phyloP scores from a whole-genome alignment of 192 early-diverging fungal species.

The Martensiomyces pterosporus region DNA sequence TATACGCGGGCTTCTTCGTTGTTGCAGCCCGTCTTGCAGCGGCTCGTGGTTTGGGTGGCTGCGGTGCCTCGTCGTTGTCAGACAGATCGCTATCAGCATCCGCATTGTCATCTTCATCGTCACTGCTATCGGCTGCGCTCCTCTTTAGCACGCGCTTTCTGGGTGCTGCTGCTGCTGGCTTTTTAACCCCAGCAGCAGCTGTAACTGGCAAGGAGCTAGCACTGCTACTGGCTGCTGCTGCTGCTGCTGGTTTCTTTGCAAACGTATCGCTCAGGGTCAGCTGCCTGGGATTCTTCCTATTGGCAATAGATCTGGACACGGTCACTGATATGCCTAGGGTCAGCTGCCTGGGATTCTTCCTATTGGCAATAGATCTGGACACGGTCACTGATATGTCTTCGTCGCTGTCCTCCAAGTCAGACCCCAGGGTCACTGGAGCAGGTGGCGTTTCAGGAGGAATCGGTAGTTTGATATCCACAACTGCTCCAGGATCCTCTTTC shows the following conservation, averaged over 20 bases:
- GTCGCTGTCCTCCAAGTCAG: slow-evolving; percentile 49
- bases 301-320: no score
- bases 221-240: background rate
- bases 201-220: background rate
- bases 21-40: slow-evolving; percentile 18
- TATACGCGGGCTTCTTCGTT: slow-evolving; percentile 21
- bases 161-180: slow-evolving; percentile 1
- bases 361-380: slow-evolving; percentile 27
- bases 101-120: slow-evolving; percentile 28
- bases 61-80: slow-evolving; percentile 15
- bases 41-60: slow-evolving; percentile 13
- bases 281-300: slow-evolving; percentile 14
- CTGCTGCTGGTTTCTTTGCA: slow-evolving; percentile 12
- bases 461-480: slow-evolving; percentile 4
- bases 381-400: slow-evolving; percentile 35
- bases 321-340: no score
- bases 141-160: slow-evolving; percentile 7
- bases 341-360: slow-evolving; percentile 10
- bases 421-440: slow-evolving; percentile 29
- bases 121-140: slow-evolving; percentile 12
- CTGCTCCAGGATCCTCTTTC: slow-evolving; percentile 2
- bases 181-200: no score
- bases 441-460: background rate
- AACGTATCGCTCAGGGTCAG: slow-evolving; percentile 27
- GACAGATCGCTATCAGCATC: slow-evolving; percentile 4